Evolutionary conservation across 2,329 filamentous ascomycete genomes (phyloP), one percentile per base, ranked within the genome.

Genomic region (Paracoccidioides lutzii): DNA sequence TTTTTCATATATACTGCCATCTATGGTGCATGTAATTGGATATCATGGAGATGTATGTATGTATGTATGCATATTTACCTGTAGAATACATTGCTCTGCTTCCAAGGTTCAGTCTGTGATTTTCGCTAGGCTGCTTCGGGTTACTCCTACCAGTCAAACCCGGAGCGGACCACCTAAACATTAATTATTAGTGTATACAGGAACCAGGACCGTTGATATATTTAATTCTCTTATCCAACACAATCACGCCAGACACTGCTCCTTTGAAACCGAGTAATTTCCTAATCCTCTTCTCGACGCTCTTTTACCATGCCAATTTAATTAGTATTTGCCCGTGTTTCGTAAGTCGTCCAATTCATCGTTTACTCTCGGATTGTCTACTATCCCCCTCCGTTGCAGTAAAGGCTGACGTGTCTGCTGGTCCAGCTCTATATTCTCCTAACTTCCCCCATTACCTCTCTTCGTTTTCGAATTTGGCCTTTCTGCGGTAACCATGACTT

Each of bases 401-500:
- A 2, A 4, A 37, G 46, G 32, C 46, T 49, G 37, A 49, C 41
- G 37, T 30, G 55, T 35, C 44, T 52, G 40, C 5, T n/a, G 14
- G 12, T 52, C 28, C 12, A 41, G 22, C 12, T 41, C 15, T 33
- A n/a, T 4, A 7, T n/a, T 15, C 42, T 41, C 22, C 35, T n/a
- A 30, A 22, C 22, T 12, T 52, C 15, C 37, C 12, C 45, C 32
- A 6, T 22, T 53, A 7, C 9, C 22, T 9, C 37, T 45, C 3
- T 5, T 33, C n/a, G 12, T 32, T 9, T 3, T n/a, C 30, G 22
- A 22, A 22, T 8, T 12, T 33, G 22, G 22, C 5, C 6, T 37
- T 22, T 38, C n/a, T 37, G 33, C n/a, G 14, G 46, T 7, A 53
- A 15, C 55, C 55, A 71, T 71, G 69, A 67, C 68, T 59, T 67